phyloP scores from a whole-genome alignment of 164 flowering plant genomes.

The Paratinospora sagittata region DNA sequence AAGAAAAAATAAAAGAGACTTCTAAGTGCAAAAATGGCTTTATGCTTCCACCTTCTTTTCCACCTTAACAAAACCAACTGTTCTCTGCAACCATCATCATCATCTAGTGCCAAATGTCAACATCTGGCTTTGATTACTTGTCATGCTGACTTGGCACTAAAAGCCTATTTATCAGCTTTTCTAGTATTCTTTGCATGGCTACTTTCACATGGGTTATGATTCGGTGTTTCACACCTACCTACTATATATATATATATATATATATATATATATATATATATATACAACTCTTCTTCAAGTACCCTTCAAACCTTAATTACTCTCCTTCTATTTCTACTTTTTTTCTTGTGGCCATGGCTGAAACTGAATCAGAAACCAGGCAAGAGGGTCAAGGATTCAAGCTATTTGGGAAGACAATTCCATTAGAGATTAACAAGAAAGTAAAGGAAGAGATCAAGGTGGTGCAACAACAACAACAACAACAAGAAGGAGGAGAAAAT shows the following conservation, averaged over 20 bases:
- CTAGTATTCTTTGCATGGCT: slow-evolving; percentile 8
- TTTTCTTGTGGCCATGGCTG: slow-evolving; percentile 23
- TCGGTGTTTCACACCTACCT: background rate
- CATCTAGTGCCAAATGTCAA: background rate
- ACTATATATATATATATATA: too few species aligned
- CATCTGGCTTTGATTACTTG: slow-evolving; percentile 4
- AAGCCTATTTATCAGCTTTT: slow-evolving; percentile 36
- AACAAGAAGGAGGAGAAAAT: too few species aligned
- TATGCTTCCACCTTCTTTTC: slow-evolving; percentile 16
- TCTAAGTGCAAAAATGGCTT: slow-evolving; percentile 14
- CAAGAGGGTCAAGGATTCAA: slow-evolving; percentile 48
- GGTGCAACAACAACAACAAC: slow-evolving; percentile 22
- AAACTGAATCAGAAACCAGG: slow-evolving; percentile 18
- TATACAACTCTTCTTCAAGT: slow-evolving; percentile 5
- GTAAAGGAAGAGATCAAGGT: slow-evolving; percentile 21
- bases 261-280: too few species aligned
- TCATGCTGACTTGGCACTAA: slow-evolving; percentile 44
- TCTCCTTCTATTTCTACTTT: slow-evolving; percentile 13
- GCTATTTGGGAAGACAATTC: slow-evolving; percentile 66
- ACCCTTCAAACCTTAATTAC: too few species aligned
- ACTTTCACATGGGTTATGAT: slow-evolving; percentile 12
- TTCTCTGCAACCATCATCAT: background rate
- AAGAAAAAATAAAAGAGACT: slow-evolving; percentile 6
- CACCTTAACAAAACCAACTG: slow-evolving; percentile 4
- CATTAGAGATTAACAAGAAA: slow-evolving; percentile 30